Evolutionary conservation across 352 stramenopile species (phyloP), one percentile per base, ranked within the genome.

Genomic region (Globisporangium rhizosaccharum): DNA sequence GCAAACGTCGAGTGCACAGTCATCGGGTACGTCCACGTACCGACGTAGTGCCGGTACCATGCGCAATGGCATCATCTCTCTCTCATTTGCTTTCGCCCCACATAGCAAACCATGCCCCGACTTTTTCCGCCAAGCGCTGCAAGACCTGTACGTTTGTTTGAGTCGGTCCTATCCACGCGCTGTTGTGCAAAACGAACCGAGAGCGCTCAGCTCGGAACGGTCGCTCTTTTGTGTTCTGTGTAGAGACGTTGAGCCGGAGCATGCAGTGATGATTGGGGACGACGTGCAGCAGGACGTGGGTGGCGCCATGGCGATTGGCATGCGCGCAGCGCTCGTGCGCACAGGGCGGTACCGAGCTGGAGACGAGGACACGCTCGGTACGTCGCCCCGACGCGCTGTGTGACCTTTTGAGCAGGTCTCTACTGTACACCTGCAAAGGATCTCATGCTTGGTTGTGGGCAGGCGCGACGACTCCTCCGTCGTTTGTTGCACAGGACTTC

Each of bases 211-310:
- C 33, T 39, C 33, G 33, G 33, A 39, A 9, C 33, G 9, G 33
- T 39, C 33, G 33, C 33, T 39, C 33, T 39, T 9, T 9, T 11
- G 3, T 39, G 33, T 1, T 39, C 23, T 52, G 41, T 44, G 18
- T 30, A 85, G 73, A 52, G 53, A 67, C 18, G 65, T 82, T 28
- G 37, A 14, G 2, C 41, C 65, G 1, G 56, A 61, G 17, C 62
- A 85, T 8, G 67, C 68, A 2, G 74, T 76, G 18, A 88, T 86
- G 75, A 78, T 88, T 33, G 73, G 78, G 2, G 73, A 88, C 57
- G 75, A 88, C 25, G 57, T 88, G 8, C 63, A 59, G 1, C 73
- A 85, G 59, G 77, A 87, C 49, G 71, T 83, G 1, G 54, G 63
- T 15, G 73, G 75, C 18, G 73, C 78, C n/a, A 65, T 75, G 50